Percentiles rank a stretch among this genome's conserved stretches.
Evolutionary conservation across 768 basidiomycete genomes (phyloP).

Genomic region (Leccinum sublutescens): DNA sequence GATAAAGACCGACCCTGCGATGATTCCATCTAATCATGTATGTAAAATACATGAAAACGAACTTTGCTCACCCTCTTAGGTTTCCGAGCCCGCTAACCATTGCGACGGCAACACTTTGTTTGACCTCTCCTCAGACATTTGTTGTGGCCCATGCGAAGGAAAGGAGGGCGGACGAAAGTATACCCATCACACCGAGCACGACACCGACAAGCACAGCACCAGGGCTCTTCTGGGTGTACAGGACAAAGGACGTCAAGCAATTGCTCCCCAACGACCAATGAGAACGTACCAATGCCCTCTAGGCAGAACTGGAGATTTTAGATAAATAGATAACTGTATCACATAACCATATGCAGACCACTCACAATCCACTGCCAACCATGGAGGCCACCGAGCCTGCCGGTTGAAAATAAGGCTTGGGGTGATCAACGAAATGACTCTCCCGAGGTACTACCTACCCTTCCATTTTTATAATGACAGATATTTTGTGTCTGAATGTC

Average conservation of each 20-base stretch:
- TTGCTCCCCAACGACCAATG: too few species aligned
- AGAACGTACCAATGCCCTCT: too few species aligned
- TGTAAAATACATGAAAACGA: not conserved
- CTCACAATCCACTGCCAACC: too few species aligned
- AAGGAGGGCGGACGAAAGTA: not conserved
- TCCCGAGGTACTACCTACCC: too few species aligned
- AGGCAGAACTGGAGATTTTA: too few species aligned
- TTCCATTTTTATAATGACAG: too few species aligned
- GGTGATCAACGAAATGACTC: too few species aligned
- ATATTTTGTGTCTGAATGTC: too few species aligned
- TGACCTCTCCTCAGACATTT: not conserved
- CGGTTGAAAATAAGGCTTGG: too few species aligned
- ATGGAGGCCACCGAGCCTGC: too few species aligned
- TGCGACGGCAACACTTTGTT: not conserved
- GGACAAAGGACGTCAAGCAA: slow-evolving; percentile 16
- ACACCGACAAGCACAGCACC: not conserved
- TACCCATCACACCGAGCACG: not conserved
- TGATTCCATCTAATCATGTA: not conserved
- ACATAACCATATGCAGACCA: too few species aligned
- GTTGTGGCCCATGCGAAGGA: not conserved
- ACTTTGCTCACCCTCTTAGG: not conserved
- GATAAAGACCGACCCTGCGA: not conserved
- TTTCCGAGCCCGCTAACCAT: not conserved
- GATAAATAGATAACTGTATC: too few species aligned
- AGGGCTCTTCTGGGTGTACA: slow-evolving; percentile 33